phyloP scores from a whole-genome alignment of 192 early-diverging fungal genomes.

The Piromyces sp. region DNA sequence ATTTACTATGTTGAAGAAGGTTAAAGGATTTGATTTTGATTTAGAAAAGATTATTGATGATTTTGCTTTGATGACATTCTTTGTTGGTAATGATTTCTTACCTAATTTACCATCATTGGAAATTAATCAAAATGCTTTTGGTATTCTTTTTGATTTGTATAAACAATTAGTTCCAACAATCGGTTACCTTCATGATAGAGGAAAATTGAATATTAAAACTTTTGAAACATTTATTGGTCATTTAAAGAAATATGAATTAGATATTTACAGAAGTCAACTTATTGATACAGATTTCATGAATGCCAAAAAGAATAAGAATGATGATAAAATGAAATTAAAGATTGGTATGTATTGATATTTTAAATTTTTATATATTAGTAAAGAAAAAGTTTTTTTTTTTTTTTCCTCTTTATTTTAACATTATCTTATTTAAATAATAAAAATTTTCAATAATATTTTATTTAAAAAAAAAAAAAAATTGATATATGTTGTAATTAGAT shows the following conservation, averaged over 20 bases:
- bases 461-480: too few relatives aligned
- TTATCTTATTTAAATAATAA: too few relatives aligned
- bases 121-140: slow-evolving; percentile 81
- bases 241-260: not conserved
- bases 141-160: slow-evolving; percentile 74
- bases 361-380: too few relatives aligned
- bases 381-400: too few relatives aligned
- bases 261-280: not conserved
- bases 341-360: not conserved
- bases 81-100: slow-evolving; percentile 98
- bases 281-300: not conserved
- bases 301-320: not conserved
- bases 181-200: slow-evolving; percentile 73
- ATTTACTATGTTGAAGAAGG: slow-evolving; percentile 36
- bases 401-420: too few relatives aligned
- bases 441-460: too few relatives aligned
- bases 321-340: not conserved
- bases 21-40: slow-evolving; percentile 60
- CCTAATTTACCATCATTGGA: not conserved
- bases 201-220: slow-evolving; percentile 28
- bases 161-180: slow-evolving; percentile 61
- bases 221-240: not conserved
- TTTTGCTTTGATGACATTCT: slow-evolving; percentile 91
- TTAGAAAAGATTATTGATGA: slow-evolving; percentile 89
- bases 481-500: too few relatives aligned